Evolutionary conservation across 176 grass and related monocot genomes (phyloP).

Genomic region (Saccharum officinarum): DNA sequence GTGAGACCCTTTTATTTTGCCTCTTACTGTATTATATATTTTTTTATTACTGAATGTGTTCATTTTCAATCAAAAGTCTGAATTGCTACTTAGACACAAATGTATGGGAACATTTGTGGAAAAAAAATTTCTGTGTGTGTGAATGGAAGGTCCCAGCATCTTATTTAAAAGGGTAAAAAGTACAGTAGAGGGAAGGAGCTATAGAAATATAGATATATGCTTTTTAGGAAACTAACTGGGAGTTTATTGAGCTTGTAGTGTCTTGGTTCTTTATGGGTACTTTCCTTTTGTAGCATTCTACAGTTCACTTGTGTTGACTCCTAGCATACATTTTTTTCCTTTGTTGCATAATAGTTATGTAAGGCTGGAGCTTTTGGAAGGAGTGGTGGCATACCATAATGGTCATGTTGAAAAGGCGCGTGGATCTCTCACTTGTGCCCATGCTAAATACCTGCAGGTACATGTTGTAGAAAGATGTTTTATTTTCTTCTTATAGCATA

Average conservation of each 20-base stretch:
- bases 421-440: conserved; percentile 68
- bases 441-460: conserved; percentile 89
- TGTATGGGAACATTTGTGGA: background rate
- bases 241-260: conserved; percentile 7
- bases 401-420: conserved; percentile 63
- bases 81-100: background rate
- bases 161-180: background rate
- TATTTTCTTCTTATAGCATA: too few relatives aligned
- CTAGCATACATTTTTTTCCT: conserved; percentile 3
- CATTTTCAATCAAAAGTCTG: conserved; percentile 15
- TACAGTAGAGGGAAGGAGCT: background rate
- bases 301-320: conserved; percentile 16
- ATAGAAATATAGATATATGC: background rate
- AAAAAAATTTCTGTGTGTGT: background rate
- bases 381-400: conserved; percentile 93
- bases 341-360: conserved; percentile 64
- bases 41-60: background rate
- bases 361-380: conserved; percentile 95
- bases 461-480: background rate
- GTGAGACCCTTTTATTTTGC: conserved; percentile 47
- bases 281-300: conserved; percentile 12
- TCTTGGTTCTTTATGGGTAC: background rate
- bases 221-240: background rate
- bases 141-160: background rate
- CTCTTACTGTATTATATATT: background rate